Base-by-base conservation (phyloP, 106 monocot genomes). In the Dendrobium nobile region DNA sequence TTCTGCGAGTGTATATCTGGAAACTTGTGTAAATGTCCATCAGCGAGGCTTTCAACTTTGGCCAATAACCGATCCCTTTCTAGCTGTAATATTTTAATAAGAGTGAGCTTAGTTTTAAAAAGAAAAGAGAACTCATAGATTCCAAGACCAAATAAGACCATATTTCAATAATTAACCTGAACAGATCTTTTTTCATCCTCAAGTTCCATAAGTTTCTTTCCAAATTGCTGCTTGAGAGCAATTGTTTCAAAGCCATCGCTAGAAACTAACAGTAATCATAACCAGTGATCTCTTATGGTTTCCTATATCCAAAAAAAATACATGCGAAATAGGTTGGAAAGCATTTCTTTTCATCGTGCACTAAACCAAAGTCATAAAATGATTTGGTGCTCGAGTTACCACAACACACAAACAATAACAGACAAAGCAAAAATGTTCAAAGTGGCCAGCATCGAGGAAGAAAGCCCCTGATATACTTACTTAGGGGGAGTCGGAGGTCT, bases 181-280 rank as follows among this genome's bases (percentile, higher is more conserved):
- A 95, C 92, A 67, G 74, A 44, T 80, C 80, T 85, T 83, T 99
- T 99, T 81, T 99, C 92, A 74, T 95, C 91, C 85, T 99, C 98
- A 83, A 99, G 95, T 82, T 99, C 92, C 92, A 95, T 87, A 47
- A 99, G 87, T 77, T 93, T 99, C 89, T 92, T 99, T 75, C 95
- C 91, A 78, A 95, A 95, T 86, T 99, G 92, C 17, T 99, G 95
- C 75, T 95, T 99, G 16, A 95, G 88, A 80, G 95, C 87, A 84
- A 87, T 15, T 9, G 91, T 92, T 58, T 93, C 91, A 73, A 87
- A 67, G 31, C 31, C 31, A 31, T 31, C 31, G 31, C 31, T 31
- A 31, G 31, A 31, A 31, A 31, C 31, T 31, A 31, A 31, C 31
- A 31, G 1, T 0, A 31, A 31, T 31, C 31, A 31, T 31, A 31